Conservation (phyloP, 2,329 filamentous ascomycete species). For the Nemania bipapillata region DNA sequence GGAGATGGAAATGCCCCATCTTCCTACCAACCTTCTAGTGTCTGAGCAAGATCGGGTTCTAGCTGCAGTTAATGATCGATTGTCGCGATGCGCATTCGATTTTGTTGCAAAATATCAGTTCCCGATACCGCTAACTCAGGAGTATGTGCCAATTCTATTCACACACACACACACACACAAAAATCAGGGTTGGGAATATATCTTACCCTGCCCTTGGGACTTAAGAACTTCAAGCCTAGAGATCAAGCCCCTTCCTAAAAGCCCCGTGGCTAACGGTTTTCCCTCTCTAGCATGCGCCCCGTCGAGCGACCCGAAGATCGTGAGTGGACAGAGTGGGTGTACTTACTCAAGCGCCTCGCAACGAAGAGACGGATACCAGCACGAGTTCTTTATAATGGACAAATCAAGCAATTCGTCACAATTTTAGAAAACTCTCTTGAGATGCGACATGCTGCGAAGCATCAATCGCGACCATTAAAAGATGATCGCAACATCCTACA, state of each 20-base stretch:
- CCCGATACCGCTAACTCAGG: slow-evolving; percentile 82
- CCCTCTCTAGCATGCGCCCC: slow-evolving; percentile 68
- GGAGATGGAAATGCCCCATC: slow-evolving; percentile 81
- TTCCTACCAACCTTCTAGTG: slow-evolving; percentile 83
- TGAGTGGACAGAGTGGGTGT: slow-evolving; percentile 94
- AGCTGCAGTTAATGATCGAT: slow-evolving; percentile 81
- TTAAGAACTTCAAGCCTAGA: background rate
- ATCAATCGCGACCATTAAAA: slow-evolving; percentile 83
- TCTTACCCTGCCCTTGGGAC: background rate
- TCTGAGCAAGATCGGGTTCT: slow-evolving; percentile 87
- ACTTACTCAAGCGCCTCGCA: slow-evolving; percentile 83
- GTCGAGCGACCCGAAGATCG: slow-evolving; percentile 52
- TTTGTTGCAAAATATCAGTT: slow-evolving; percentile 93
- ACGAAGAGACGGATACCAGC: slow-evolving; percentile 88
- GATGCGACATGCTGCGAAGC: slow-evolving; percentile 86
- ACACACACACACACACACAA: too few relatives aligned
- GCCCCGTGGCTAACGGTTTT: slow-evolving; percentile 18
- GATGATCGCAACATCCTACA: slow-evolving; percentile 90
- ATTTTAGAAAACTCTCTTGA: slow-evolving; percentile 88
- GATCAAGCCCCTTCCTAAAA: background rate
- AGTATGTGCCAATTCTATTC: slow-evolving; percentile 52
- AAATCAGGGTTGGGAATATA: background rate
- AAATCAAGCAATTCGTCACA: slow-evolving; percentile 91
- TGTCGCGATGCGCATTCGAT: slow-evolving; percentile 87
- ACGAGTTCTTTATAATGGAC: slow-evolving; percentile 84